Base-by-base conservation (phyloP, 768 basidiomycete species). In the Pulveroboletus sp. region DNA sequence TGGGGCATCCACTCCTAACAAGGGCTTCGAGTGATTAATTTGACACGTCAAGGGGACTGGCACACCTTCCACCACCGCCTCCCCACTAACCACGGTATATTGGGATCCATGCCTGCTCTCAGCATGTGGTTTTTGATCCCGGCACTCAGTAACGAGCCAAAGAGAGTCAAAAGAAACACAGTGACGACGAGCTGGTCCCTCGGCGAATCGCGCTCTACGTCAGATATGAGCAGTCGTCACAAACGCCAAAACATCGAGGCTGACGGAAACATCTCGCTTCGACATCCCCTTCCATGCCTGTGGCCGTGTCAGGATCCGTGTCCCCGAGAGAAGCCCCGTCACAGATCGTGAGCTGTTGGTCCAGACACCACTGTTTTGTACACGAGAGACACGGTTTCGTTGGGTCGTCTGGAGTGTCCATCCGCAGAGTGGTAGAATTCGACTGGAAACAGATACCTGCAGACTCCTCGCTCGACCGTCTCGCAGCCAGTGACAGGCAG, bases 211-310 rank as follows among this genome's bases (percentile, higher is more conserved):
- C 93, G 82, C 73, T 94, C 93, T 95, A 69, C 57, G 55, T 51
- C 45, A 54, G 47, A 59, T 52, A 50, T 54, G 47, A 62, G 62
- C 46, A 48, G 51, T 43, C 55, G 57, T 58, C 65, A 66, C 60
- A 58, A 59, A 52, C 60, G 59, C 59, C 59, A 54, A 62, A 58
- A 62, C 57, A 62, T 64, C 63, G 64, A 54, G 47, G 78, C 92
- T 63, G 70, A 95, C 93, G 90, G 73, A 95, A 95, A 76, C 93
- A 96, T 66, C 93, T 76, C 50, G 93, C 92, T 73, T 94, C 92
- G 21, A 96, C 90, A 68, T 95, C 92, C 38, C 93, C 93, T 68
- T 95, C 93, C 65, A 89, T 93, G 31, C 93, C 93, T 6, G 92
- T 94, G 11, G 88, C 91, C 15, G 89, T 93, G 68, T 96, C 93